Percentiles rank a stretch among this genome's conserved stretches.
Conservation (phyloP, 2,329 filamentous ascomycete genomes). For the Ophiocordyceps polyrhachis-furcata region DNA sequence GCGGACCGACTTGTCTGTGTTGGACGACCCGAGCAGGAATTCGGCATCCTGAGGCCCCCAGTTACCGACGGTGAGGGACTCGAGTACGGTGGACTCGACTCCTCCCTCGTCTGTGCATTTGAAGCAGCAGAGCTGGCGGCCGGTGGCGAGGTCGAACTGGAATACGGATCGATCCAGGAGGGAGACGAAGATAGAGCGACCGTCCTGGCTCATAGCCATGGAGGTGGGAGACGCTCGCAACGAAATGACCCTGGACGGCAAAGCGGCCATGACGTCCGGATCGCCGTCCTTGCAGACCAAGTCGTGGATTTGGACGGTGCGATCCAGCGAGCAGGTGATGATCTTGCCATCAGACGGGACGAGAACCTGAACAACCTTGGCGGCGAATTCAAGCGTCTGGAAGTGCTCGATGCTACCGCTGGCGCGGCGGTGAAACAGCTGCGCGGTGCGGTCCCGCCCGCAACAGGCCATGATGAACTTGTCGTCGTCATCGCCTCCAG, state of each 20-base stretch:
- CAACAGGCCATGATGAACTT: conserved; percentile 59
- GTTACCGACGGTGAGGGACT: conserved; percentile 50
- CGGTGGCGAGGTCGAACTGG: conserved; percentile 45
- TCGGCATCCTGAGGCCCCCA: conserved; percentile 35
- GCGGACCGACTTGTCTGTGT: conserved; percentile 87
- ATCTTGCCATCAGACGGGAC: conserved; percentile 58
- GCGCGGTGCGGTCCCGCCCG: conserved; percentile 77
- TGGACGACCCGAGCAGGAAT: conserved; percentile 72
- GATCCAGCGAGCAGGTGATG: conserved; percentile 74
- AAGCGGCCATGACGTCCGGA: conserved; percentile 50
- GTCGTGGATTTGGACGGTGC: conserved; percentile 70
- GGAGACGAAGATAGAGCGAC: conserved; percentile 37
- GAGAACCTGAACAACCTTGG: conserved; percentile 58
- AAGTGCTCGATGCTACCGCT: conserved; percentile 51
- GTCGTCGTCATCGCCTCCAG: conserved; percentile 19
- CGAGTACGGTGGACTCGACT: conserved; percentile 65
- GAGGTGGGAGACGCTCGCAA: conserved; percentile 77
- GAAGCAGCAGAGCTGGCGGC: conserved; percentile 54
- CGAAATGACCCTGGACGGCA: conserved; percentile 59
- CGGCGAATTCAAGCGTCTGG: conserved; percentile 86
- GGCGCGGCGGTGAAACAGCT: conserved; percentile 54
- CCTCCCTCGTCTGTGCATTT: conserved; percentile 68
- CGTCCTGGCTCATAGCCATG: conserved; percentile 52
- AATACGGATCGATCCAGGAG: conserved; percentile 41
- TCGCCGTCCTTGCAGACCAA: conserved; percentile 50